Percentiles rank a stretch among this genome's conserved stretches.
Conservation (phyloP, 306 rosid species). For the Prunus mongolica region DNA sequence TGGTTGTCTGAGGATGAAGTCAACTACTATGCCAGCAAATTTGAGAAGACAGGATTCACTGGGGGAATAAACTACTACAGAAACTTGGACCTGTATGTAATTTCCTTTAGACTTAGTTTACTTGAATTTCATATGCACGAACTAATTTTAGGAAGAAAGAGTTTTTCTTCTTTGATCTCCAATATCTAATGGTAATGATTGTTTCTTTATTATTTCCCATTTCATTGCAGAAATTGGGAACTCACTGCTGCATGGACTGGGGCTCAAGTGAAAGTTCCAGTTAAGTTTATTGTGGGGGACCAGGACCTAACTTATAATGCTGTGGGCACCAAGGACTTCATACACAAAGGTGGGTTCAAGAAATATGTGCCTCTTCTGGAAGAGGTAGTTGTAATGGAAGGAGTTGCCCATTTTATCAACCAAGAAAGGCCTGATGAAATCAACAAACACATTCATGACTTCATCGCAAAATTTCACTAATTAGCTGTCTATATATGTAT, state of each 20-base stretch:
- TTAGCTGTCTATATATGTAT: background rate
- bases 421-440: constrained; percentile 63
- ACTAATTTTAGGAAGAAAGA: too few relatives aligned
- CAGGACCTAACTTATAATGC: constrained; percentile 59
- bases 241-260: constrained; percentile 66
- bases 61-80: constrained; percentile 69
- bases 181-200: too few relatives aligned
- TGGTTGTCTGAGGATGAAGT: constrained; percentile 72
- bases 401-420: constrained; percentile 67
- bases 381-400: constrained; percentile 65
- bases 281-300: constrained; percentile 74
- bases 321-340: constrained; percentile 54
- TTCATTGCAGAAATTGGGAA: constrained; percentile 72
- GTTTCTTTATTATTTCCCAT: background rate
- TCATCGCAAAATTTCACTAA: constrained; percentile 41
- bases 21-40: constrained; percentile 50
- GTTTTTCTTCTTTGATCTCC: too few relatives aligned
- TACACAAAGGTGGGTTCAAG: constrained; percentile 74
- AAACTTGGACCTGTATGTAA: constrained; percentile 57
- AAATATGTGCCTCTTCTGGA: constrained; percentile 61
- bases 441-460: constrained; percentile 55
- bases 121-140: background rate
- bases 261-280: constrained; percentile 60
- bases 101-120: background rate
- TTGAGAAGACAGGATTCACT: constrained; percentile 61